A percentile compares a stretch with the other conserved stretches of the same genome.
These are phyloP conservation scores for Coniochaeta prunicola DNA, from an alignment of 2,329 filamentous ascomycete species.

Conservation along the genomic window DNA sequence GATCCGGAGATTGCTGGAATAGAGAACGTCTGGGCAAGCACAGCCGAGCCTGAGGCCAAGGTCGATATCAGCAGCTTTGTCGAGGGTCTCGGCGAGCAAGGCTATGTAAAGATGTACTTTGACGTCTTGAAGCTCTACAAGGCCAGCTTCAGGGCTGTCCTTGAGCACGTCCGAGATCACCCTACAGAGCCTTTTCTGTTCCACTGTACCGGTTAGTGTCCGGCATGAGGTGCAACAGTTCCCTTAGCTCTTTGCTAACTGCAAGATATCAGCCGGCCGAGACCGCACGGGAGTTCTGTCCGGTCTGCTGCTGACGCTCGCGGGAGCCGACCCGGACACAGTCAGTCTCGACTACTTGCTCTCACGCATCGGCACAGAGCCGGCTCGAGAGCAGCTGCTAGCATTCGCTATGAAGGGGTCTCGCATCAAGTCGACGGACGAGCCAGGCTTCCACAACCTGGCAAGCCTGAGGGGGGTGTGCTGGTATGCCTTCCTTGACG, in stretches of 20 bases:
- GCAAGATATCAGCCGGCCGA: slow-evolving; percentile 36
- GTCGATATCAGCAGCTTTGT: slow-evolving; percentile 34
- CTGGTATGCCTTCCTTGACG: slow-evolving; percentile 39
- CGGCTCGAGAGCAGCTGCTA: slow-evolving; percentile 39
- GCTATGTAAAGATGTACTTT: slow-evolving; percentile 39
- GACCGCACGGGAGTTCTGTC: slow-evolving; percentile 47
- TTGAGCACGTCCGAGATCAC: slow-evolving; percentile 36
- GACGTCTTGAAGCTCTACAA: slow-evolving; percentile 35
- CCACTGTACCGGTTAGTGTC: slow-evolving; percentile 43
- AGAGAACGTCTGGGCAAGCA: slow-evolving; percentile 36
- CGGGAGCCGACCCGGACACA: slow-evolving; percentile 34
- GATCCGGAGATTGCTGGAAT: slow-evolving; percentile 36
- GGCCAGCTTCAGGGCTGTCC: slow-evolving; percentile 27
- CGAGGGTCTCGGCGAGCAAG: slow-evolving; percentile 34
- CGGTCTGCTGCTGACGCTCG: slow-evolving; percentile 42
- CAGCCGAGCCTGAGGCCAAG: slow-evolving; percentile 25
- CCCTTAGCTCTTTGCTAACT: background rate
- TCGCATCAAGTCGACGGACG: slow-evolving; percentile 23
- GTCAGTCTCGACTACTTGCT: slow-evolving; percentile 44
- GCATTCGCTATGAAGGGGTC: slow-evolving; percentile 30
- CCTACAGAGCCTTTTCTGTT: slow-evolving; percentile 39
- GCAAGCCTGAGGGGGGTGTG: slow-evolving; percentile 32
- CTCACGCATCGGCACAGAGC: slow-evolving; percentile 45
- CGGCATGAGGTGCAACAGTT: background rate
- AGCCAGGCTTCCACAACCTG: slow-evolving; percentile 43